These are phyloP conservation scores for Chrysoporthe deuterocubensis DNA, from an alignment of 2,329 filamentous ascomycete species.

Conservation along the genomic window DNA sequence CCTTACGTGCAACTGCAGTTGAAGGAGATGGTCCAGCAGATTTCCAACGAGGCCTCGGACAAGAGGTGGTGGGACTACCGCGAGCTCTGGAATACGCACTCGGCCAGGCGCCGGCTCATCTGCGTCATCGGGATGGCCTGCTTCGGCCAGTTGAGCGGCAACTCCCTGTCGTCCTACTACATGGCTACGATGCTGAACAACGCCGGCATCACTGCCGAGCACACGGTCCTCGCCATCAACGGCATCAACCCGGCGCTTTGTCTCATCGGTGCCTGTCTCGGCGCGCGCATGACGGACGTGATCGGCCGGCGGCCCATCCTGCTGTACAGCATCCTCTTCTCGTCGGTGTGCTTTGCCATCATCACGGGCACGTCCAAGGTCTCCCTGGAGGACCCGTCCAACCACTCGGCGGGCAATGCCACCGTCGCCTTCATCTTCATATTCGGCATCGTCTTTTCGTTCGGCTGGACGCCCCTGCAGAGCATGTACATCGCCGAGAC, in stretches of 20 bases:
- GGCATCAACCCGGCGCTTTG: conserved; percentile 58
- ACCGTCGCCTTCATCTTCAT: conserved; percentile 57
- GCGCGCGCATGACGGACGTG: conserved; percentile 59
- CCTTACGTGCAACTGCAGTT: conserved; percentile 57
- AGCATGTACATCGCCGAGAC: conserved; percentile 55
- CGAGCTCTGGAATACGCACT: conserved; percentile 54
- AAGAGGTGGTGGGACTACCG: conserved; percentile 61
- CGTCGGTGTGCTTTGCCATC: conserved; percentile 51
- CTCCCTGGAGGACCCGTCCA: conserved; percentile 41
- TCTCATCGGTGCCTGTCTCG: conserved; percentile 54
- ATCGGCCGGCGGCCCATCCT: conserved; percentile 61
- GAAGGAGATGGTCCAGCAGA: conserved; percentile 51
- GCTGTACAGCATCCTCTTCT: conserved; percentile 51
- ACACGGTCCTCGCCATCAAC: conserved; percentile 54
- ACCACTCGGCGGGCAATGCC: conserved; percentile 45
- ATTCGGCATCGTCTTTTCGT: conserved; percentile 56
- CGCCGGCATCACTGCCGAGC: conserved; percentile 54
- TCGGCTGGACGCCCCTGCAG: conserved; percentile 56
- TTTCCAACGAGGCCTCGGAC: conserved; percentile 54
- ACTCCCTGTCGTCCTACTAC: conserved; percentile 57
- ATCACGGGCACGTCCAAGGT: conserved; percentile 54
- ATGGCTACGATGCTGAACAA: conserved; percentile 56
- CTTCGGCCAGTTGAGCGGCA: conserved; percentile 58
- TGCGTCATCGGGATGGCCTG: conserved; percentile 56
- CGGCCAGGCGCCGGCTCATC: conserved; percentile 53